Evolutionary conservation across 1,284 basidiomycete species (phyloP), one percentile per base, ranked within the genome.

Genomic region (Tausonia pullulans): DNA sequence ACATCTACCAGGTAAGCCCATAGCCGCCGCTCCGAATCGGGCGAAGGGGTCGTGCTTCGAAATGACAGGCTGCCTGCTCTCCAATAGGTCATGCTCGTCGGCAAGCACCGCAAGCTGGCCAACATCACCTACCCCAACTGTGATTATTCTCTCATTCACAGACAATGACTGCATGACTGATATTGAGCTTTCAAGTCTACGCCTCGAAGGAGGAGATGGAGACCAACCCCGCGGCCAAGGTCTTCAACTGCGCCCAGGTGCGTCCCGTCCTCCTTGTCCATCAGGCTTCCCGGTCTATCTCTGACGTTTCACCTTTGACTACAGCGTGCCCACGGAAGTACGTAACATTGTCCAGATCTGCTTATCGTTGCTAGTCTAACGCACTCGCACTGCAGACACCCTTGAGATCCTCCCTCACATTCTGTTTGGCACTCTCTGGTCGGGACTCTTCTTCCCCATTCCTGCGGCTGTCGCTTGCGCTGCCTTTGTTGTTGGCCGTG

Each of bases 191-290:
- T 27, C 27, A 27, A 27, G 27, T 67, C 11, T 72, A 72, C 63
- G 71, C 72, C 48, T 68, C 69, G 7, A 68, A 67, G 60, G 69
- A 67, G 2, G 67, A 70, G 44, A 69, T 66, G 10, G 70, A 69
- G 7, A 16, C 4, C 10, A 10, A n/a, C 27, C 16, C 46, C 8
- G 39, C 11, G 13, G 53, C n/a, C 8, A 56, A 52, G 53, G 53
- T 46, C 41, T 62, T 56, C 54, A 43, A 55, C 16, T 55, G 54
- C 40, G 51, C 46, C 55, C 61, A 55, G 40, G 40, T 59, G 5
- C 27, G 4, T 51, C n/a, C 2, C n/a, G 10, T 43, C 53, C 39
- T 61, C 6, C 13, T 13, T n/a, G 0, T 40, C 5, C 49, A 40
- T 13, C 4, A 4, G 5, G 6, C 40, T 16, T 7, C 40, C 43